phyloP scores from a whole-genome alignment of 495 filamentous ascomycete genomes.

The Evernia prunastri region DNA sequence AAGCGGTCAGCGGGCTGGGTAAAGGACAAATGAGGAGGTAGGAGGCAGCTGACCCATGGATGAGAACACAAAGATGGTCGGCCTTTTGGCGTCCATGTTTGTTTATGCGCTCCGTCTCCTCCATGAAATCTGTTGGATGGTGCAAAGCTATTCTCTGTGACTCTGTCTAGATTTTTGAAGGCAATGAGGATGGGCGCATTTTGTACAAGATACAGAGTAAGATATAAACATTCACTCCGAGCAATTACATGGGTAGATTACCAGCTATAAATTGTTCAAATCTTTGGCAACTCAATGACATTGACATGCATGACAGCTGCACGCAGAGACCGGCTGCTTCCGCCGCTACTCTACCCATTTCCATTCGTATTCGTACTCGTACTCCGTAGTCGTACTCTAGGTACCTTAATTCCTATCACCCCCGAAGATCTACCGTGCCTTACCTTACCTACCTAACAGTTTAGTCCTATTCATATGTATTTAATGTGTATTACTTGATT shows the following conservation, averaged over 20 bases:
- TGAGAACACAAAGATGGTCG: conserved; percentile 85
- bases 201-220: neutral
- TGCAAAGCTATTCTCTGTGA: neutral
- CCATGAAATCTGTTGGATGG: neutral
- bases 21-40: conserved; percentile 3
- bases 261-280: too few relatives aligned
- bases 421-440: too few relatives aligned
- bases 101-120: conserved; percentile 10
- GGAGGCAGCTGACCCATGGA: conserved; percentile 62
- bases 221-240: too few relatives aligned
- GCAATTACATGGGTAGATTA: too few relatives aligned
- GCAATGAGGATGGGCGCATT: neutral
- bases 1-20: conserved; percentile 12
- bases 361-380: too few relatives aligned
- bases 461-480: too few relatives aligned
- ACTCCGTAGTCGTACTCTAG: too few relatives aligned
- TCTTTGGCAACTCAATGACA: conserved; percentile 5
- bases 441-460: too few relatives aligned
- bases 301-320: neutral
- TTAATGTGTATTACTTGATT: too few relatives aligned
- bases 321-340: neutral
- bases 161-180: neutral
- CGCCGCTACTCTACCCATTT: too few relatives aligned
- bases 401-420: too few relatives aligned
- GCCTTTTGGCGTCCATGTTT: conserved; percentile 29